phyloP scores from a whole-genome alignment of 495 filamentous ascomycete species.

The Entonaema liquescens region DNA sequence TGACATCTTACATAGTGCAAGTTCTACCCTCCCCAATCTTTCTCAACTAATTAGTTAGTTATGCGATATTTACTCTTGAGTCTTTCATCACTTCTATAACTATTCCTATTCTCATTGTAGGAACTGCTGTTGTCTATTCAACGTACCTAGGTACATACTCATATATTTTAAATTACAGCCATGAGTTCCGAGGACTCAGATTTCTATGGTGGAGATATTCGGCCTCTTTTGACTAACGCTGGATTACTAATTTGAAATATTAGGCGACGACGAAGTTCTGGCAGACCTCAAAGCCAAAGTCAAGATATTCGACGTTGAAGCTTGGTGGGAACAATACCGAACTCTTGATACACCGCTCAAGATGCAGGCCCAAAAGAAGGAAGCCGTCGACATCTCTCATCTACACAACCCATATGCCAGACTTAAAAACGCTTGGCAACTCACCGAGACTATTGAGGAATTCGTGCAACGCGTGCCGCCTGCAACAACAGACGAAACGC shows the following conservation, averaged over 20 bases:
- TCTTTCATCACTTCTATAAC: not conserved
- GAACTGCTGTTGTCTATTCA: not conserved
- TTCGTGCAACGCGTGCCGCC: slow-evolving; percentile 76
- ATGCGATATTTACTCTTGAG: not conserved
- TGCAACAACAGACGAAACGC: slow-evolving; percentile 56
- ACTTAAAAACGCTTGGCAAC: slow-evolving; percentile 55
- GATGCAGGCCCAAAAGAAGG: slow-evolving; percentile 34
- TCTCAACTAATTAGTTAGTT: not conserved
- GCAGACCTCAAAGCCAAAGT: slow-evolving; percentile 46
- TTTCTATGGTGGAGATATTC: slow-evolving; percentile 67
- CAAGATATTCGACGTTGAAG: slow-evolving; percentile 54
- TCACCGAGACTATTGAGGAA: slow-evolving; percentile 64
- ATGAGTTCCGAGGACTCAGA: slow-evolving; percentile 73
- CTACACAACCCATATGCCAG: slow-evolving; percentile 59
- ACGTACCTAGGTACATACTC: slow-evolving; percentile 1
- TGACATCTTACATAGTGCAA: not conserved
- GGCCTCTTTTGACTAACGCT: slow-evolving; percentile 7
- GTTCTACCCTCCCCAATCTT: not conserved
- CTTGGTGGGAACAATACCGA: slow-evolving; percentile 54
- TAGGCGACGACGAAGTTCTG: slow-evolving; percentile 64
- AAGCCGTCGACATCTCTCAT: slow-evolving; percentile 23
- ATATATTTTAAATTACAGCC: slow-evolving; percentile 5
- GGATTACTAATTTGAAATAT: slow-evolving; percentile 28
- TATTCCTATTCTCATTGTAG: not conserved
- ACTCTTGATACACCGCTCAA: slow-evolving; percentile 42